Base-by-base conservation (phyloP, 2,329 filamentous ascomycete species). In the Chalaropsis thielavioides region DNA sequence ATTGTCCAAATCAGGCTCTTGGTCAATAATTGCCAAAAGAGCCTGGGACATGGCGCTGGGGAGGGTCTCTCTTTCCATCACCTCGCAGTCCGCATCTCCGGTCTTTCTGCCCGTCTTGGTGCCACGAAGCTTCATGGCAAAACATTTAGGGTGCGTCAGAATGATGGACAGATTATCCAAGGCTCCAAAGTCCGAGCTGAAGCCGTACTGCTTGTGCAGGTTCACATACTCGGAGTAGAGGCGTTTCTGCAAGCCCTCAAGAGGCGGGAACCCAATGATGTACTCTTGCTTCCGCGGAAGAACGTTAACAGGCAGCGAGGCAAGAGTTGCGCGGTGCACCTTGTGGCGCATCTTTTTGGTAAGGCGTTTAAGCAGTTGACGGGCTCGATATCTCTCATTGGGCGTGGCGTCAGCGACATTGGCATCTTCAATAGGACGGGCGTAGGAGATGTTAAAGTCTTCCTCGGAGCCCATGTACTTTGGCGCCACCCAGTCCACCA, bases 401-500 rank as follows among this genome's bases (percentile, higher is more conserved):
- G 67, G 19, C 0, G 74, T 77, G 70, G 88, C 91, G 68, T 92
- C 87, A 1, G 74, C 71, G 66, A 82, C 87, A 0, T 92, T 78
- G 0, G 92, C 92, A 11, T 81, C 76, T 64, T 86, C 79, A 68
- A 96, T 96, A 0, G 89, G 89, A 2, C 79, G 80, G 4, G 84
- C 81, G 71, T 87, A 96, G n/a, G 85, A 81, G 0, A 78, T 72
- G 22, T 78, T 80, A 72, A 96, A 96, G 70, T 92, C 86, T 0
- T 74, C 70, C 10, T 80, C 74, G 2, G 82, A 79, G 0, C 90
- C 90, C 2, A 96, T 78, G 72, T 89, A 96, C 27, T 83, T 83
- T 0, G 89, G 88, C 1, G 89, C 86, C 62, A 94, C 84, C 90
- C 90, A 96, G 68, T 92, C 82, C 66, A 96, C 87, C 83, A 95